phyloP scores from a whole-genome alignment of 2,329 filamentous ascomycete genomes.

The Fusarium ramigenum region DNA sequence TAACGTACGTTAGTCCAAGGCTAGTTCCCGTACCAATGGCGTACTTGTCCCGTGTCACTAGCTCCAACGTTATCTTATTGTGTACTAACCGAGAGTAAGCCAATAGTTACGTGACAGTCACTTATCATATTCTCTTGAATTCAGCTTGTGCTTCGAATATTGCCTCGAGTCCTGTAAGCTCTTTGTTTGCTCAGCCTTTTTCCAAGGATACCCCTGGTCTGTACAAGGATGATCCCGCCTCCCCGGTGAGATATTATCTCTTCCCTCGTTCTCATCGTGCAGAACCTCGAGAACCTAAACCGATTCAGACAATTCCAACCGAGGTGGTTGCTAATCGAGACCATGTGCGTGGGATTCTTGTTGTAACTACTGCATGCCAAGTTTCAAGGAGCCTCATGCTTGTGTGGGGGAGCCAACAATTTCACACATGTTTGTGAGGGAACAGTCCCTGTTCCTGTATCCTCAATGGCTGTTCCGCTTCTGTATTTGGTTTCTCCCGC shows the following conservation, averaged over 20 bases:
- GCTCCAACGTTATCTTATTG: neutral
- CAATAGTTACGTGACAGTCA: neutral
- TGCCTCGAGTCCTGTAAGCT: neutral
- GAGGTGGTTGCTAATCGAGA: neutral
- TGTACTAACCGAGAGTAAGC: neutral
- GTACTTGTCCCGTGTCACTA: neutral
- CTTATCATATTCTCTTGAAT: neutral
- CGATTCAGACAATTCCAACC: neutral
- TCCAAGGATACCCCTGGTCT: neutral
- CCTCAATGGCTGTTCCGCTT: neutral
- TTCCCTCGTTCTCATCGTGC: neutral
- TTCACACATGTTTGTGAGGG: neutral
- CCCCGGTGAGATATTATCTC: neutral
- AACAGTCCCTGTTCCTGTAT: neutral
- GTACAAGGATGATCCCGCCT: neutral
- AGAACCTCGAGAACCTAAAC: neutral
- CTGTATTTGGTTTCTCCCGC: neutral
- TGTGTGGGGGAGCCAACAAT: neutral
- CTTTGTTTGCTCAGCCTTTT: neutral
- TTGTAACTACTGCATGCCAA: neutral
- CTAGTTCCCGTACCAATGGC: neutral
- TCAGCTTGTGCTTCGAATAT: conserved; percentile 1
- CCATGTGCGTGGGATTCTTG: neutral
- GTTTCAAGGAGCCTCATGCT: neutral
- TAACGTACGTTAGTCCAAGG: neutral